These are phyloP conservation scores for Trichoderma koningiopsis DNA, from an alignment of 2,329 filamentous ascomycete genomes.

Conservation along the genomic window DNA sequence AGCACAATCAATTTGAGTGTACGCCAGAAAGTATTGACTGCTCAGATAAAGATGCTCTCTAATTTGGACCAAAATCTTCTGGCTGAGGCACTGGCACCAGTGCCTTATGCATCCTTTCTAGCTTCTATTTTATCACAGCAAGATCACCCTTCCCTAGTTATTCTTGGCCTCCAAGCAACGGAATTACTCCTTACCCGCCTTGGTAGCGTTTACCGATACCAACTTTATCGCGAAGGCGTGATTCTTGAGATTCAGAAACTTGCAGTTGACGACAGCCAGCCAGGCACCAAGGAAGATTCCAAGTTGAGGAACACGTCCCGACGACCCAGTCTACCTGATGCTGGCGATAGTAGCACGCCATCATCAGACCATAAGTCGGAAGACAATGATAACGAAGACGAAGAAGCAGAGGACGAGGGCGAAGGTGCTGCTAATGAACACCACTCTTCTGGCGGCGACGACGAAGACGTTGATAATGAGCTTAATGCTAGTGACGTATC, in stretches of 20 bases:
- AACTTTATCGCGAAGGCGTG: constrained; percentile 96
- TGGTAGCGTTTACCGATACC: constrained; percentile 87
- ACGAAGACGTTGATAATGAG: constrained; percentile 56
- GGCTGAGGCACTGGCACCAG: constrained; percentile 79
- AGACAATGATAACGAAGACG: constrained; percentile 33
- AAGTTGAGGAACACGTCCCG: constrained; percentile 22
- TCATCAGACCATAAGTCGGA: constrained; percentile 38
- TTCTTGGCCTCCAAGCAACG: constrained; percentile 83
- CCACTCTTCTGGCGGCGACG: constrained; percentile 48
- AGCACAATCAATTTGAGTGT: constrained; percentile 96
- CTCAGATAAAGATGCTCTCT: constrained; percentile 97
- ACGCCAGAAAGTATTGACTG: constrained; percentile 89
- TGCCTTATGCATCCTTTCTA: constrained; percentile 93
- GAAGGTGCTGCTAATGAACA: constrained; percentile 44
- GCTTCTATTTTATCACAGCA: constrained; percentile 95
- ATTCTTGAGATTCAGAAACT: constrained; percentile 88
- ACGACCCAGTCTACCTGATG: neutral
- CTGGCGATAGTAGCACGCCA: constrained; percentile 30
- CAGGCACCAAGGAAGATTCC: constrained; percentile 2
- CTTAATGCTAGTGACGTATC: constrained; percentile 62
- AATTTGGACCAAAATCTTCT: constrained; percentile 87
- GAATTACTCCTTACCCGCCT: constrained; percentile 84
- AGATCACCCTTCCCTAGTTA: constrained; percentile 85
- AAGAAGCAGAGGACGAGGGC: constrained; percentile 31
- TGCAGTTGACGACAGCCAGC: constrained; percentile 52